Evolutionary conservation across 2,329 filamentous ascomycete species (phyloP).

Genomic region (Fusarium pseudoanthophilum): DNA sequence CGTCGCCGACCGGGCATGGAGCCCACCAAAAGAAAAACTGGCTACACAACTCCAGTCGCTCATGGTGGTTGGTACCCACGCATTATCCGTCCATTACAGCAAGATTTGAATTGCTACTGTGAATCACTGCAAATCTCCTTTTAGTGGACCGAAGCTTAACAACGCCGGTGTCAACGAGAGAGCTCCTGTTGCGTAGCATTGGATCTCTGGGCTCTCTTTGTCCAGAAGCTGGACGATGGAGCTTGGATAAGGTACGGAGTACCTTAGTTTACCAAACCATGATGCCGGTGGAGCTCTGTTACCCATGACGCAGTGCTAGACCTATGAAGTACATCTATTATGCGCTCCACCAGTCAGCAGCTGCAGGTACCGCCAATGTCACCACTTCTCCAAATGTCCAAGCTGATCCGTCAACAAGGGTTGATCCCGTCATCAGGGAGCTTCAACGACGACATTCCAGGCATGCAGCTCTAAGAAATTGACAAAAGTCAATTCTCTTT

Average conservation of each 20-base stretch:
- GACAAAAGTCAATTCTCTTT: background rate
- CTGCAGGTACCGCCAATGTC: slow-evolving; percentile 35
- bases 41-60: background rate
- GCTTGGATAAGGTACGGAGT: slow-evolving; percentile 20
- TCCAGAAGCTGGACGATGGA: slow-evolving; percentile 29
- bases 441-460: slow-evolving; percentile 37
- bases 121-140: slow-evolving; percentile 4
- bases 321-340: slow-evolving; percentile 18
- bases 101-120: background rate
- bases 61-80: background rate
- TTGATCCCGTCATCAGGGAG: slow-evolving; percentile 32
- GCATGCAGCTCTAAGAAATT: background rate
- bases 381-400: slow-evolving; percentile 21
- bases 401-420: slow-evolving; percentile 28
- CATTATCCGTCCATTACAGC: background rate
- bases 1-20: slow-evolving; percentile 27
- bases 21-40: slow-evolving; percentile 12
- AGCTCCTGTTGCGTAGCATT: background rate
- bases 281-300: slow-evolving; percentile 37
- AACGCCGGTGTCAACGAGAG: slow-evolving; percentile 15
- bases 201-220: background rate
- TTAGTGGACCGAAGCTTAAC: slow-evolving; percentile 23
- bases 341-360: background rate
- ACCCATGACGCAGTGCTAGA: slow-evolving; percentile 38
- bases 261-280: slow-evolving; percentile 14